Conservation (phyloP, 345 rosid genomes). For the Bruguiera sexangula region DNA sequence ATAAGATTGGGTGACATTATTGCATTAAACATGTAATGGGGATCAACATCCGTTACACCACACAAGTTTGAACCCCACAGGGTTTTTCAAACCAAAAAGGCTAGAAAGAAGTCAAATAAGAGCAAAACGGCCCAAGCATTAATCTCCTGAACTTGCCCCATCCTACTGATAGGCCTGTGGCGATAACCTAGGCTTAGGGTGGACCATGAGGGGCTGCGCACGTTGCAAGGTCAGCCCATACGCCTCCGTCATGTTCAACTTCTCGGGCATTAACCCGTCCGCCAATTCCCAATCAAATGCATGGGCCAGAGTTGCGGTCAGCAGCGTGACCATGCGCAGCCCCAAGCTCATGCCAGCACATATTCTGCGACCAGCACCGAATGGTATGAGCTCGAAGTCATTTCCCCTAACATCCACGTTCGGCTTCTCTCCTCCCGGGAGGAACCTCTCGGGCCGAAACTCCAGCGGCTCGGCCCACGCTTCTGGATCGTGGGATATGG, state of each 20-base stretch:
- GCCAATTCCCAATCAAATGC: slow-evolving; percentile 77
- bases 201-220: slow-evolving; percentile 54
- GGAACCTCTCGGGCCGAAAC: slow-evolving; percentile 68
- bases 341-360: slow-evolving; percentile 80
- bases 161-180: background rate
- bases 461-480: slow-evolving; percentile 58
- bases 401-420: slow-evolving; percentile 61
- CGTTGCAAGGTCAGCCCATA: slow-evolving; percentile 72
- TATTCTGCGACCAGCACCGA: slow-evolving; percentile 82
- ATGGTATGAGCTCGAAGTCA: slow-evolving; percentile 75
- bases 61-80: no score
- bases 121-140: background rate
- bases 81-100: no score
- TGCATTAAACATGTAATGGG: no score
- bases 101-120: background rate
- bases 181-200: slow-evolving; percentile 54
- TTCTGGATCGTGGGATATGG: slow-evolving; percentile 77
- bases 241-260: slow-evolving; percentile 72
- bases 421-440: slow-evolving; percentile 62
- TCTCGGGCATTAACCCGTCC: slow-evolving; percentile 39
- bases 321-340: slow-evolving; percentile 59
- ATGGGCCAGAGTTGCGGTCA: slow-evolving; percentile 60
- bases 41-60: no score
- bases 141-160: background rate
- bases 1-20: no score